Evolutionary conservation across 2,329 filamentous ascomycete genomes (phyloP).

Genomic region (Cercospora citrullina): DNA sequence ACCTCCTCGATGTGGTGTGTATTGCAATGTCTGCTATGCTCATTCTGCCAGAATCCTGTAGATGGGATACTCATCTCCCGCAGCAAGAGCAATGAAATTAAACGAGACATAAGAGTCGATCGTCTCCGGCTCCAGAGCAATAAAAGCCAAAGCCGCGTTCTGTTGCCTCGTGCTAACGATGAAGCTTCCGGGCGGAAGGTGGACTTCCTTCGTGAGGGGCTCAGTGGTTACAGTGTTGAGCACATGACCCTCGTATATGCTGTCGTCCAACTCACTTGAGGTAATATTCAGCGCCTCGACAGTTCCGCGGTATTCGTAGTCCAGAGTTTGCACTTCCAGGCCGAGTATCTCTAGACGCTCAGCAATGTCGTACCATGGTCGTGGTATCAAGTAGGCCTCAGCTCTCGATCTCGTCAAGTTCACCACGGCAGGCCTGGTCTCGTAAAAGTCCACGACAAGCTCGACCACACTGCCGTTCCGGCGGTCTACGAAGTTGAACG

Average conservation of each 20-base stretch:
- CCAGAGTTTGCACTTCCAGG: constrained; percentile 37
- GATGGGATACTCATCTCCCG: constrained; percentile 40
- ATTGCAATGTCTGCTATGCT: not conserved
- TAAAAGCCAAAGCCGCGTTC: constrained; percentile 42
- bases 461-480: constrained; percentile 38
- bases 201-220: constrained; percentile 32
- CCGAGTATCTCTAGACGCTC: constrained; percentile 38
- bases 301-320: constrained; percentile 34
- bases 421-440: constrained; percentile 36
- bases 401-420: constrained; percentile 40
- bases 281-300: constrained; percentile 42
- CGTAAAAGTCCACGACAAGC: constrained; percentile 38
- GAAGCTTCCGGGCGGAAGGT: constrained; percentile 39
- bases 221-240: constrained; percentile 39
- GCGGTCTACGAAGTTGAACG: constrained; percentile 40
- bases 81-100: constrained; percentile 40
- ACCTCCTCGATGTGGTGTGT: not conserved
- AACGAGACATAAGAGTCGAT: constrained; percentile 43
- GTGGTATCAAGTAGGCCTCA: constrained; percentile 41
- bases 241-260: constrained; percentile 40
- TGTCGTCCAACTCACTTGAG: constrained; percentile 31
- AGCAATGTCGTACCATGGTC: constrained; percentile 40
- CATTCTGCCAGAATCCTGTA: constrained; percentile 27
- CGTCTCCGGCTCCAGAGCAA: constrained; percentile 43
- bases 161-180: constrained; percentile 40